These are phyloP conservation scores for Scorias spongiosa DNA, from an alignment of 2,329 filamentous ascomycete genomes.

Conservation along the genomic window DNA sequence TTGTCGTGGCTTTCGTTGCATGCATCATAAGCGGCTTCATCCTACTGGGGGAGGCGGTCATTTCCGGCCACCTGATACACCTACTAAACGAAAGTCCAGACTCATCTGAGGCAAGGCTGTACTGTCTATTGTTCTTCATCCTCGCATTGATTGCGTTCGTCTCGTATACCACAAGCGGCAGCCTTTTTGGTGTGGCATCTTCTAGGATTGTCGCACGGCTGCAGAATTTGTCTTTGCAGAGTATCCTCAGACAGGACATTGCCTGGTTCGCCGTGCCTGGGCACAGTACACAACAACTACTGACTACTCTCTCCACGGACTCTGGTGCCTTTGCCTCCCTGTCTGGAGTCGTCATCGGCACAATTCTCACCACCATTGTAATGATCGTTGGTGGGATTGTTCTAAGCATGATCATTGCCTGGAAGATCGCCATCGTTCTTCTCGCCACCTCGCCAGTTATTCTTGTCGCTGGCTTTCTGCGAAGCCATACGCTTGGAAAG, in stretches of 20 bases:
- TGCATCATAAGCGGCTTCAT: constrained; percentile 32
- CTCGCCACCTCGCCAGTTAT: constrained; percentile 35
- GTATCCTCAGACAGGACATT: constrained; percentile 41
- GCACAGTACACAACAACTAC: constrained; percentile 28
- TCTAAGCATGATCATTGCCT: constrained; percentile 32
- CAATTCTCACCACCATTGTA: constrained; percentile 33
- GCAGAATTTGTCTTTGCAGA: constrained; percentile 32
- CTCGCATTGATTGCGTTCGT: constrained; percentile 36
- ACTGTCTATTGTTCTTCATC: constrained; percentile 37
- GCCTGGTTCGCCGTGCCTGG: constrained; percentile 31
- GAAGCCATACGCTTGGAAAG: constrained; percentile 34
- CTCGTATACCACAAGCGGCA: constrained; percentile 29
- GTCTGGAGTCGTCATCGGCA: constrained; percentile 35
- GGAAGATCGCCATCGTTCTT: constrained; percentile 36
- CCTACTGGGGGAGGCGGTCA: constrained; percentile 45
- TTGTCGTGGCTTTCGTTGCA: constrained; percentile 26
- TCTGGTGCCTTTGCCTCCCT: constrained; percentile 33
- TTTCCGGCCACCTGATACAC: constrained; percentile 38
- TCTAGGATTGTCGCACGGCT: constrained; percentile 30
- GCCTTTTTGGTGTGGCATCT: constrained; percentile 34
- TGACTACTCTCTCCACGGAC: constrained; percentile 33
- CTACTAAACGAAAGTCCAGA: constrained; percentile 32
- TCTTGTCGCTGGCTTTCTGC: constrained; percentile 30
- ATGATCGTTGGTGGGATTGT: constrained; percentile 34
- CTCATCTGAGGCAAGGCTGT: constrained; percentile 19